Base-by-base conservation (phyloP, 208 protist genomes). In the Crithidia thermophila region DNA sequence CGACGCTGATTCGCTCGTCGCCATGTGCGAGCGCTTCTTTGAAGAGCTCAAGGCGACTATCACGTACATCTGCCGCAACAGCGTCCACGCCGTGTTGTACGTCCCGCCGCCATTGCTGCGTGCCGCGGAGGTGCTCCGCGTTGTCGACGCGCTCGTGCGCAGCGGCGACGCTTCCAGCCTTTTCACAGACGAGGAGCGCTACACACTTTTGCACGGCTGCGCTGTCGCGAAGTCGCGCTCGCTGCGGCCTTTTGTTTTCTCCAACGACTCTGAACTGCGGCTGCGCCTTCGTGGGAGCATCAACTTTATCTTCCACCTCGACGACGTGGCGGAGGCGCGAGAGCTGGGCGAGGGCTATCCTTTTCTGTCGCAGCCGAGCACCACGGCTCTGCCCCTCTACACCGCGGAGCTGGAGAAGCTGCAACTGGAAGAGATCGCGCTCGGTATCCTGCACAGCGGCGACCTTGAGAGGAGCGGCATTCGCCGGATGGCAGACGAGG, bases 161-260 rank as follows among this genome's bases (percentile, higher is more conserved):
- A 76, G 76, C 36, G 87, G 90, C 28, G 80, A 95, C 39, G 75
- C 91, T 18, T 80, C 75, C 23, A 72, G 78, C 21, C 75, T 93
- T n/a, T 90, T 93, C 70, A 78, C 75, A 10, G 72, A 78, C 25
- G 84, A 87, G 47, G 90, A 93, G 66, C 72, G 79, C 45, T 47
- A 77, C 18, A 58, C 72, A 4, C 72, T 95, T 23, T 49, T 85
- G 16, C 56, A 81, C 28, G 72, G 75, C 7, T 70, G 68, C 13
- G 16, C 45, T 25, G 64, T 72, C 6, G 63, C 65, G 1, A 67
- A 56, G 45, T 36, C 65, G 20, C 62, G 66, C 4, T 77, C 72
- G 16, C 72, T 82, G 25, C 73, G 60, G 36, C 65, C 70, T 1
- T 62, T 84, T 31, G 69, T 77, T 6, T 20, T 78, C 14, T 23